phyloP scores from a whole-genome alignment of 352 stramenopile genomes.

The Globisporangium camurandrum region DNA sequence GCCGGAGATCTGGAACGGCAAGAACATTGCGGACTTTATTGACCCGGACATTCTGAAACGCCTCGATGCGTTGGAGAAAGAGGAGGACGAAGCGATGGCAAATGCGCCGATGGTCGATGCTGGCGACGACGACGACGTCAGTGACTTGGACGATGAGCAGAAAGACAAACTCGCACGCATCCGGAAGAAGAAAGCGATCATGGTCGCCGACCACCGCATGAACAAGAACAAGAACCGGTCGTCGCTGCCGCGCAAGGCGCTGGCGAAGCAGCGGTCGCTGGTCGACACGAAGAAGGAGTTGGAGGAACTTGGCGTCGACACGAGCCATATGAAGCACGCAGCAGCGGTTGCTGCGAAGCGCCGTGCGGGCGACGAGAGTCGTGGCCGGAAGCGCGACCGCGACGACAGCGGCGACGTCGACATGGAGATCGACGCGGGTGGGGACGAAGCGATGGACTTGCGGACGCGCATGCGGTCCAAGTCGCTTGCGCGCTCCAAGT shows the following conservation, averaged over 20 bases:
- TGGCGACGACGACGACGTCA: constrained; percentile 72
- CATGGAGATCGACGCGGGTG: constrained; percentile 75
- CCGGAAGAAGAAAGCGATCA: constrained; percentile 80
- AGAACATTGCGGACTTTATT: constrained; percentile 99
- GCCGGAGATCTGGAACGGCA: constrained; percentile 99
- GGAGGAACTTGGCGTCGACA: constrained; percentile 88
- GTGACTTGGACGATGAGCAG: constrained; percentile 95
- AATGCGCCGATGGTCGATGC: constrained; percentile 89
- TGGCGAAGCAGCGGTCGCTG: constrained; percentile 65
- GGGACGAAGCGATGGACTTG: constrained; percentile 63
- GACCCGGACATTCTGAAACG: constrained; percentile 97
- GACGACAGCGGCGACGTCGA: constrained; percentile 83
- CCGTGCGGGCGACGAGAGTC: constrained; percentile 57
- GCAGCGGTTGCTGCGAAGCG: constrained; percentile 62
- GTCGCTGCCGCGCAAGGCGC: constrained; percentile 82
- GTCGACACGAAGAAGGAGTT: constrained; percentile 88
- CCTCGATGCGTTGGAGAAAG: constrained; percentile 92
- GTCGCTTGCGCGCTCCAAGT: constrained; percentile 64
- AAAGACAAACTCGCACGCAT: constrained; percentile 85
- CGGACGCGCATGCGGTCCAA: constrained; percentile 68
- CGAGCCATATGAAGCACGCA: constrained; percentile 87
- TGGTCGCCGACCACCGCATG: constrained; percentile 78
- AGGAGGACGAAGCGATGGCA: constrained; percentile 94
- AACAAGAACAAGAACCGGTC: constrained; percentile 96
- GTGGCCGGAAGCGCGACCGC: constrained; percentile 79